These are phyloP conservation scores for Pythium scleroteichum DNA, from an alignment of 352 stramenopile genomes.

Conservation along the genomic window DNA sequence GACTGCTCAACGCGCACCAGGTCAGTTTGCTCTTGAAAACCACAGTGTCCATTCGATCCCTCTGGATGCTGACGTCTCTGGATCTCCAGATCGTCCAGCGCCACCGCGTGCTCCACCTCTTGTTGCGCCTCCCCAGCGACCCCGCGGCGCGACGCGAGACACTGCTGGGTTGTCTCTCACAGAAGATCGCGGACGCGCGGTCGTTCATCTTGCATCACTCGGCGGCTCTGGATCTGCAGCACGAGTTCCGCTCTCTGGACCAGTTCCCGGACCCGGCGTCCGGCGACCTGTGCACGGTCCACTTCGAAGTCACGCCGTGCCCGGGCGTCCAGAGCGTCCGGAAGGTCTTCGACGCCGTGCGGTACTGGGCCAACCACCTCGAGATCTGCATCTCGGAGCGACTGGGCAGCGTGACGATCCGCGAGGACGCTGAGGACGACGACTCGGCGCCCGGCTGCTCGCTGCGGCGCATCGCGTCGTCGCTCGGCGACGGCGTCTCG, in stretches of 20 bases:
- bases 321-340: neutral
- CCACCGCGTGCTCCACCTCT: too few species aligned
- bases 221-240: neutral
- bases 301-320: conserved; percentile 4
- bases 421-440: neutral
- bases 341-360: neutral
- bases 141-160: too few species aligned
- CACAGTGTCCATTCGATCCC: too few species aligned
- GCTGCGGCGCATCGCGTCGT: neutral
- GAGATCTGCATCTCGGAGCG: conserved; percentile 3
- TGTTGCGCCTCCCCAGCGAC: too few species aligned
- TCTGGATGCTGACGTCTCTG: neutral
- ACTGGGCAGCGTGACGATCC: conserved; percentile 1
- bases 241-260: neutral
- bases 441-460: neutral
- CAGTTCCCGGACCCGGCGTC: conserved; percentile 1
- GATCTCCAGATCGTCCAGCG: neutral
- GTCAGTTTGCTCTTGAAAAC: too few species aligned
- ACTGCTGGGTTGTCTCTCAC: too few species aligned
- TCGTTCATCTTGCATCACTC: too few species aligned
- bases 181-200: too few species aligned
- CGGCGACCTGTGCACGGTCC: neutral
- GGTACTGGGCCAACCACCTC: neutral
- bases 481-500: neutral
- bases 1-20: conserved; percentile 1